phyloP scores from a whole-genome alignment of 2,329 filamentous ascomycete genomes.

The Sporothrix inflata region DNA sequence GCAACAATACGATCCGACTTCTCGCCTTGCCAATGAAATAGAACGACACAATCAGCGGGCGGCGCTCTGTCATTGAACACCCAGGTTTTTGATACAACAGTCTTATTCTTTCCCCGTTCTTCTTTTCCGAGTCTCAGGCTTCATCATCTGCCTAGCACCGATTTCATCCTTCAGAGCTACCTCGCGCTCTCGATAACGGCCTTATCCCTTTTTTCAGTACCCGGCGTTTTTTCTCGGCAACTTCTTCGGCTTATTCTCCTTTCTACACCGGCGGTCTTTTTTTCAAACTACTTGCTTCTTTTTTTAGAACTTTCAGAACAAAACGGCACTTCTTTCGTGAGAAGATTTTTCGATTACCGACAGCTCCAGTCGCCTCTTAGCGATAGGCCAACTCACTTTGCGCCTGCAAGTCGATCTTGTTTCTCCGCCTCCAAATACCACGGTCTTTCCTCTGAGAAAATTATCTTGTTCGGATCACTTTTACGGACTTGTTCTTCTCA shows the following conservation, averaged over 20 bases:
- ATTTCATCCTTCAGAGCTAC: not conserved
- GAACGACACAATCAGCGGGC: not conserved
- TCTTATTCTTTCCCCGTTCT: not conserved
- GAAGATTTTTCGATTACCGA: not conserved
- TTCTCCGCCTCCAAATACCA: not conserved
- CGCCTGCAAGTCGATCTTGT: not conserved
- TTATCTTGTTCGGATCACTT: not conserved
- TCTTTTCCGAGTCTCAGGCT: not conserved
- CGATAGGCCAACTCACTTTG: not conserved
- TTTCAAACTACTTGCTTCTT: not conserved
- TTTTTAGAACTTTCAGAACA: not conserved
- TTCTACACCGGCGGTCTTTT: not conserved
- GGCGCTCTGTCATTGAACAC: not conserved
- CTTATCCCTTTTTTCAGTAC: not conserved
- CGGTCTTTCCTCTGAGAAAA: not conserved
- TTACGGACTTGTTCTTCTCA: slow-evolving; percentile 5
- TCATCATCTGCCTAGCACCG: not conserved
- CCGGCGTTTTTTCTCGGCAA: not conserved
- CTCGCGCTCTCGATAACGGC: not conserved
- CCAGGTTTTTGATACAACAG: slow-evolving; percentile 3
- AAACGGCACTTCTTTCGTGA: not conserved
- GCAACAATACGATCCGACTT: not conserved
- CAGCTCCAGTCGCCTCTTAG: not conserved
- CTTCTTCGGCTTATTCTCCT: not conserved
- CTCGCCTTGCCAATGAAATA: not conserved